Percentiles rank a stretch among this genome's conserved stretches.
Evolutionary conservation across 352 stramenopile genomes (phyloP).

Genomic region (Phytophthora cajani): DNA sequence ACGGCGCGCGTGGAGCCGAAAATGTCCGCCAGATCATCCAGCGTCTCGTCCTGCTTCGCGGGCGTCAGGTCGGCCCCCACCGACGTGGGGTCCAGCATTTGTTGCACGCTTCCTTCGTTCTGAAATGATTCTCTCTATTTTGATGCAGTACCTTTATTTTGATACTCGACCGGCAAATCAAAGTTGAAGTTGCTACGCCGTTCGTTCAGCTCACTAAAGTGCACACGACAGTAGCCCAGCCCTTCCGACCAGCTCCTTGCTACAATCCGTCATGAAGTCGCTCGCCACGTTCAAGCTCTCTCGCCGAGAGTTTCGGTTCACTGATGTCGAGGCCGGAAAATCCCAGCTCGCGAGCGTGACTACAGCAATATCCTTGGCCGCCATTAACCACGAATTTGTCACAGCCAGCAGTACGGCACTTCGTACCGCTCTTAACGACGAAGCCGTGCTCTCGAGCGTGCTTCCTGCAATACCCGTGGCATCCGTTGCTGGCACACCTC

Average conservation of each 20-base stretch:
- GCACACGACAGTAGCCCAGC: background rate
- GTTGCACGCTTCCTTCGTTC: background rate
- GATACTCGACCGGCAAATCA: background rate
- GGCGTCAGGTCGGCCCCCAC: background rate
- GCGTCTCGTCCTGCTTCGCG: background rate
- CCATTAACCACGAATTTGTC: background rate
- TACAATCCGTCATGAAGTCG: background rate
- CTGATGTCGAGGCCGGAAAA: no score
- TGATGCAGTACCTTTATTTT: background rate
- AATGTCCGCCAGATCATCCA: background rate
- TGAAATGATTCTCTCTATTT: background rate
- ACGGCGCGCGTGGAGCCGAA: slow-evolving; percentile 2
- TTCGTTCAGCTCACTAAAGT: background rate
- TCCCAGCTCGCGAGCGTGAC: background rate
- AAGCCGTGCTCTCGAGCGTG: background rate
- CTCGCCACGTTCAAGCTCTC: no score
- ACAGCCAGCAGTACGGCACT: background rate
- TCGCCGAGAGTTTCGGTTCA: no score
- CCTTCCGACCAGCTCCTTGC: background rate
- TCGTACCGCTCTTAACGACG: no score
- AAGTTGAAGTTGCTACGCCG: no score
- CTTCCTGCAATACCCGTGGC: background rate
- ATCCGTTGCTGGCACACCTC: background rate
- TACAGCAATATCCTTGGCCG: background rate
- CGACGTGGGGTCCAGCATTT: background rate